phyloP scores from a whole-genome alignment of 2,329 filamentous ascomycete genomes.

The Teratosphaeria gauchensis region DNA sequence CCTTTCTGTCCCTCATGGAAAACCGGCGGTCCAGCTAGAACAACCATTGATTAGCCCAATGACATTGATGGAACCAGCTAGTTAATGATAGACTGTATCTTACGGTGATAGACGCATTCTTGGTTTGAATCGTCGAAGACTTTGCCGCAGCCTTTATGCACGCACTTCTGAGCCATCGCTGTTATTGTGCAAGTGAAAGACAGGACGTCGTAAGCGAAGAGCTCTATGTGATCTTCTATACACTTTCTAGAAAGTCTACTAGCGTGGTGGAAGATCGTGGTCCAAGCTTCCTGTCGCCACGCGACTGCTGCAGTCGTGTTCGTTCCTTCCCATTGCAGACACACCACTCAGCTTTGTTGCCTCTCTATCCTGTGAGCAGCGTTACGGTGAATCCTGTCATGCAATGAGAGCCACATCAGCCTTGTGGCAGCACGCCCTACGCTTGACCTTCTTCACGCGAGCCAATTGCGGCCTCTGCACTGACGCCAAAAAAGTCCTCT shows the following conservation, averaged over 20 bases:
- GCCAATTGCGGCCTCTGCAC: conserved; percentile 62
- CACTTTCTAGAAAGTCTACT: neutral
- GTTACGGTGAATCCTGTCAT: neutral
- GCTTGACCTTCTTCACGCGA: conserved; percentile 63
- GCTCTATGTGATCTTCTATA: neutral
- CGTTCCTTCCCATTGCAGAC: neutral
- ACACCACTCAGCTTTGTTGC: neutral
- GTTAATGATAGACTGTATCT: neutral
- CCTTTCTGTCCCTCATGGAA: conserved; percentile 99
- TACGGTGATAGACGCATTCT: conserved; percentile 78
- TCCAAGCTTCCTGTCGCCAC: neutral
- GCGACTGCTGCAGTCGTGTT: neutral
- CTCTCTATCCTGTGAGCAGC: neutral
- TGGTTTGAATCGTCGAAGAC: conserved; percentile 71
- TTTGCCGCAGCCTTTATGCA: conserved; percentile 94
- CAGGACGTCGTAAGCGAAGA: neutral
- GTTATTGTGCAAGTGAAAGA: neutral
- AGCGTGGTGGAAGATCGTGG: neutral
- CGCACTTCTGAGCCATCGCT: conserved; percentile 77
- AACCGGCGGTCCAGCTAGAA: conserved; percentile 45
- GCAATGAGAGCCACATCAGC: conserved; percentile 9
- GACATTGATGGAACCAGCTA: neutral
- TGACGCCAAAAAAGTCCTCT: conserved; percentile 58
- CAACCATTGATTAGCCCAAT: conserved; percentile 3
- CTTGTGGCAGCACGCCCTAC: conserved; percentile 11